These are phyloP conservation scores for Zygosaccharomyces bailii DNA, from an alignment of 805 yeast genomes.

Conservation along the genomic window DNA sequence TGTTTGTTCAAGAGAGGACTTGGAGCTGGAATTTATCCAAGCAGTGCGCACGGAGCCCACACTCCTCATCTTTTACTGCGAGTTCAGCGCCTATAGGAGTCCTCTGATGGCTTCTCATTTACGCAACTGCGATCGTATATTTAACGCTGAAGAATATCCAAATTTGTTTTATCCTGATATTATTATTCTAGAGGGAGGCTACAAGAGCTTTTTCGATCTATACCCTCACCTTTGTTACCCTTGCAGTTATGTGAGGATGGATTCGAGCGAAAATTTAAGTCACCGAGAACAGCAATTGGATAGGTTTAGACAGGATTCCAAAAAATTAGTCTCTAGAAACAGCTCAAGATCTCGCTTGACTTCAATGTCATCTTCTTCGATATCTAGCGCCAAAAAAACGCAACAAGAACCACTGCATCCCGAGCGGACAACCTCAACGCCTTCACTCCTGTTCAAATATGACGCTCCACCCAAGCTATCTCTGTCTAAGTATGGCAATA, in stretches of 20 bases:
- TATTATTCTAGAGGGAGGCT: slow-evolving; percentile 87
- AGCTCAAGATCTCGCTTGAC: slow-evolving; percentile 32
- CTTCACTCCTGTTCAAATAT: slow-evolving; percentile 16
- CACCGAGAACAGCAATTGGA: slow-evolving; percentile 51
- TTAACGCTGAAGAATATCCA: slow-evolving; percentile 76
- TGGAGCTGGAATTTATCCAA: slow-evolving; percentile 54
- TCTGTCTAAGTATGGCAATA: slow-evolving; percentile 14
- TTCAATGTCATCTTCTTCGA: slow-evolving; percentile 20
- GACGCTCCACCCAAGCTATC: slow-evolving; percentile 34
- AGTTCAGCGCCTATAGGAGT: slow-evolving; percentile 89
- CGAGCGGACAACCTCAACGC: slow-evolving; percentile 7
- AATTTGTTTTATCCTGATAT: slow-evolving; percentile 82
- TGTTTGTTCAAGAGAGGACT: slow-evolving; percentile 62
- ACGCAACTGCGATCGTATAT: slow-evolving; percentile 73
- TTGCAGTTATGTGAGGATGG: slow-evolving; percentile 82
- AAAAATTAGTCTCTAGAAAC: slow-evolving; percentile 34
- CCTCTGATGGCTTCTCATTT: slow-evolving; percentile 88
- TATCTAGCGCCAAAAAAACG: slow-evolving; percentile 12
- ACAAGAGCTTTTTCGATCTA: slow-evolving; percentile 66
- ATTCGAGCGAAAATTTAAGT: slow-evolving; percentile 36
- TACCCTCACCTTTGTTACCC: slow-evolving; percentile 64
- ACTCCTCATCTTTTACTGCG: slow-evolving; percentile 86
- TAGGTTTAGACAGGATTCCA: slow-evolving; percentile 47
- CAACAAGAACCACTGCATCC: slow-evolving; percentile 6
- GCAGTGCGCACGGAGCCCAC: slow-evolving; percentile 26